Conservation (phyloP, 1,139 yeast genomes). For the Nakaseomyces nivariensis region DNA sequence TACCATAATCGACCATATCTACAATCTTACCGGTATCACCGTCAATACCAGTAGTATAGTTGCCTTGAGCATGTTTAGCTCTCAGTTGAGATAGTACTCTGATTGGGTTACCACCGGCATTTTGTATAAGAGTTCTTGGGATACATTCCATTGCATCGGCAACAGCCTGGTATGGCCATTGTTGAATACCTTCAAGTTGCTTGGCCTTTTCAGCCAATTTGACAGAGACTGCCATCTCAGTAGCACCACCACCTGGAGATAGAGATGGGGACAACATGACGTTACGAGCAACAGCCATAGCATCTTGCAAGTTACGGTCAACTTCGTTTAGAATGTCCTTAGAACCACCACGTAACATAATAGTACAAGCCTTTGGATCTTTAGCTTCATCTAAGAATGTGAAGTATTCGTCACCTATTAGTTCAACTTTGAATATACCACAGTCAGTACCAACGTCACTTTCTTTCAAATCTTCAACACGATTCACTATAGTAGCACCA, state of each 20-base stretch:
- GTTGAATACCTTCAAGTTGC: constrained; percentile 86
- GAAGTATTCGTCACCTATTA: constrained; percentile 95
- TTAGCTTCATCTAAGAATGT: constrained; percentile 73
- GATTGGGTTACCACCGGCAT: constrained; percentile 96
- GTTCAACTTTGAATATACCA: constrained; percentile 85
- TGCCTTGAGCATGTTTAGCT: constrained; percentile 92
- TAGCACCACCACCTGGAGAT: constrained; percentile 99
- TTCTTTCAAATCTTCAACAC: constrained; percentile 89
- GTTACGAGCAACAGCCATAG: constrained; percentile 95
- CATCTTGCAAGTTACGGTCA: constrained; percentile 95
- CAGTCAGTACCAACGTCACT: constrained; percentile 81
- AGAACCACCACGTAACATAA: constrained; percentile 89
- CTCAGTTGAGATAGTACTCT: constrained; percentile 80
- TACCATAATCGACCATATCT: constrained; percentile 91
- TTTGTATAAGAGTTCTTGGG: constrained; percentile 93
- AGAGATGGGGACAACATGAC: constrained; percentile 90
- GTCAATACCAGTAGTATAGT: constrained; percentile 79
- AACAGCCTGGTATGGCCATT: constrained; percentile 98
- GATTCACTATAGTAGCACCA: constrained; percentile 93
- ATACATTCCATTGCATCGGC: constrained; percentile 98
- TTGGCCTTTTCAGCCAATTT: constrained; percentile 84
- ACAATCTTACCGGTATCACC: constrained; percentile 92
- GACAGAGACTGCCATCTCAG: constrained; percentile 97
- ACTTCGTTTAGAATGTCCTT: constrained; percentile 94
- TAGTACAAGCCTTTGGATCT: constrained; percentile 89